These are phyloP conservation scores for Nicotiana undulata DNA, from an alignment of 257 asterid genomes.

Conservation along the genomic window DNA sequence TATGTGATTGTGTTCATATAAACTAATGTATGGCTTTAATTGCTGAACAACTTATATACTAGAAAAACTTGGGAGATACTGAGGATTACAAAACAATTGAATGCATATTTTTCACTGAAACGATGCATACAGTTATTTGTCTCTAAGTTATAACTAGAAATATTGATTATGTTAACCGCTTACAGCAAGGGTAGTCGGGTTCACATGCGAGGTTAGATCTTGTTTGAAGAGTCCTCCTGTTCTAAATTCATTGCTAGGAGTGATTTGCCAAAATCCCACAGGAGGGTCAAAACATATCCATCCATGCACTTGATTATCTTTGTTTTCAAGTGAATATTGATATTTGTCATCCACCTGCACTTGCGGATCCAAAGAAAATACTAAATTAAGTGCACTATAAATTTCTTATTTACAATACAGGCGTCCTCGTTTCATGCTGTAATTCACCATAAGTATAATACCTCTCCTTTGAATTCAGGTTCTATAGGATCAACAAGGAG, in stretches of 20 bases:
- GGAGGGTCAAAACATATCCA: constrained; percentile 29
- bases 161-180: not conserved
- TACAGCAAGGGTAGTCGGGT: constrained; percentile 32
- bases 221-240: constrained; percentile 34
- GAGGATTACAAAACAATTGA: not conserved
- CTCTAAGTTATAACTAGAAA: not conserved
- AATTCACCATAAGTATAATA: not conserved
- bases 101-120: not conserved
- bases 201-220: constrained; percentile 35
- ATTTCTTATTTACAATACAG: not conserved
- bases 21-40: not conserved
- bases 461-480: constrained; percentile 33
- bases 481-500: constrained; percentile 29
- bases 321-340: constrained; percentile 30
- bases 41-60: not conserved
- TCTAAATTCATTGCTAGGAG: constrained; percentile 36
- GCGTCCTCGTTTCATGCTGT: not conserved
- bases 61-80: not conserved
- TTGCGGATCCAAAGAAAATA: not conserved
- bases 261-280: constrained; percentile 35
- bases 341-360: constrained; percentile 33
- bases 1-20: not conserved
- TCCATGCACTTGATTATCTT: constrained; percentile 30
- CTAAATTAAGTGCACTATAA: not conserved
- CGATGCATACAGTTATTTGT: not conserved